A percentile compares a stretch with the other conserved stretches of the same genome.
These are phyloP conservation scores for Protea cynaroides DNA, from an alignment of 164 flowering plant species.

Conservation along the genomic window DNA sequence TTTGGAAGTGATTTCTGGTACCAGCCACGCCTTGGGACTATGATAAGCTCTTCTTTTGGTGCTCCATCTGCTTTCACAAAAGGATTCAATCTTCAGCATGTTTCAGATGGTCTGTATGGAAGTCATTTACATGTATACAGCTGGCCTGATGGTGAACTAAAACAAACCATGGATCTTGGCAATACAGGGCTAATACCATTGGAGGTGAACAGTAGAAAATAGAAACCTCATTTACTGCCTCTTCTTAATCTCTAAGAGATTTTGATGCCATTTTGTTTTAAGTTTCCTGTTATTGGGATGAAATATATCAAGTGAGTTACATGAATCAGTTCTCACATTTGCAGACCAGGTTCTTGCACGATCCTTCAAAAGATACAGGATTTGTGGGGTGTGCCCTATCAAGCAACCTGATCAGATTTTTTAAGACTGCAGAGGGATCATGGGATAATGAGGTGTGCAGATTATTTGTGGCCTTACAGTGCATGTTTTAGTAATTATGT, in stretches of 20 bases:
- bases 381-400: slow-evolving; percentile 92
- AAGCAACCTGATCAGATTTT: slow-evolving; percentile 94
- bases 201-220: slow-evolving; percentile 54
- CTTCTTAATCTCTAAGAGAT: too few relatives aligned
- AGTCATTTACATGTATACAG: slow-evolving; percentile 81
- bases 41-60: slow-evolving; percentile 99
- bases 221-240: not conserved
- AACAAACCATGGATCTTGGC: slow-evolving; percentile 92
- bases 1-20: slow-evolving; percentile 99
- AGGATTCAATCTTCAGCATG: slow-evolving; percentile 86
- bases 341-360: slow-evolving; percentile 91
- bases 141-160: slow-evolving; percentile 94
- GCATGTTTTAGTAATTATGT: not conserved
- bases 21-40: slow-evolving; percentile 87
- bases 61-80: slow-evolving; percentile 91
- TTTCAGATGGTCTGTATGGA: slow-evolving; percentile 88
- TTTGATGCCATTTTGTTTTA: not conserved
- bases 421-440: slow-evolving; percentile 61
- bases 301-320: not conserved
- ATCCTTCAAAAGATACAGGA: slow-evolving; percentile 83
- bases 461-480: too few relatives aligned
- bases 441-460: slow-evolving; percentile 87
- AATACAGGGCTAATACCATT: slow-evolving; percentile 75
- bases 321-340: not conserved
- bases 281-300: not conserved